Conservation (phyloP, 2,329 filamentous ascomycete species). For the Colletotrichum sp. region DNA sequence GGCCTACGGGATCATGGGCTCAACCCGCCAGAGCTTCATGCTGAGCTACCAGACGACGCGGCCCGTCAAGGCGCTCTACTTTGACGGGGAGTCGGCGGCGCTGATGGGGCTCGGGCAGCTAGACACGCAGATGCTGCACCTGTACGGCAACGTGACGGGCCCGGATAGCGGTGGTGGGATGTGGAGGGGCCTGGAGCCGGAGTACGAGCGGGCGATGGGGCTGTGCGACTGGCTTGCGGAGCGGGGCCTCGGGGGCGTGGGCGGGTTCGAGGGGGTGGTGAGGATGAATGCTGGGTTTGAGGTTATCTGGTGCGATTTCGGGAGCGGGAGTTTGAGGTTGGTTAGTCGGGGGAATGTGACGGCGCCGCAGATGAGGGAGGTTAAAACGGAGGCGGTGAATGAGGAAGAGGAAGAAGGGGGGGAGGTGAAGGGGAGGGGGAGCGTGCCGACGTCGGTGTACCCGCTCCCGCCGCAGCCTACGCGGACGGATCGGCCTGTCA, state of each 20-base stretch:
- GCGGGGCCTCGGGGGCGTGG: constrained; percentile 43
- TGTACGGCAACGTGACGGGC: constrained; percentile 50
- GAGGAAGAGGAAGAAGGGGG: constrained; percentile 3
- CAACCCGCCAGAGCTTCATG: constrained; percentile 44
- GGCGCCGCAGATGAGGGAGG: constrained; percentile 39
- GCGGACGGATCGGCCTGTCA: constrained; percentile 35
- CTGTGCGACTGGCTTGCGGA: constrained; percentile 50
- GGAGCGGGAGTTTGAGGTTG: constrained; percentile 45
- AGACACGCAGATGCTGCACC: constrained; percentile 53
- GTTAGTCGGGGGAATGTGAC: constrained; percentile 49
- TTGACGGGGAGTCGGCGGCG: constrained; percentile 55
- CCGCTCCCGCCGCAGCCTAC: constrained; percentile 41
- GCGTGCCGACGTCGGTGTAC: constrained; percentile 32
- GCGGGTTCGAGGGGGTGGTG: constrained; percentile 54
- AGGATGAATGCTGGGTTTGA: constrained; percentile 59
- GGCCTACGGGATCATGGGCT: constrained; percentile 59
- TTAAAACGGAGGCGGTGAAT: neutral
- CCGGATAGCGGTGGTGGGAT: constrained; percentile 24
- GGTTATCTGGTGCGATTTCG: constrained; percentile 57
- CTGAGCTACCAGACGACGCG: constrained; percentile 53
- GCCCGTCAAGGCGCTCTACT: constrained; percentile 48
- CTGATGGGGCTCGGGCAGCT: constrained; percentile 50
- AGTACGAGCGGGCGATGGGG: constrained; percentile 51
- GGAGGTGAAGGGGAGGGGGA: neutral
- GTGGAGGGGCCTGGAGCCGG: constrained; percentile 42